These are phyloP conservation scores for Cladosporium sp. DNA, from an alignment of 2,329 filamentous ascomycete genomes.

Conservation along the genomic window DNA sequence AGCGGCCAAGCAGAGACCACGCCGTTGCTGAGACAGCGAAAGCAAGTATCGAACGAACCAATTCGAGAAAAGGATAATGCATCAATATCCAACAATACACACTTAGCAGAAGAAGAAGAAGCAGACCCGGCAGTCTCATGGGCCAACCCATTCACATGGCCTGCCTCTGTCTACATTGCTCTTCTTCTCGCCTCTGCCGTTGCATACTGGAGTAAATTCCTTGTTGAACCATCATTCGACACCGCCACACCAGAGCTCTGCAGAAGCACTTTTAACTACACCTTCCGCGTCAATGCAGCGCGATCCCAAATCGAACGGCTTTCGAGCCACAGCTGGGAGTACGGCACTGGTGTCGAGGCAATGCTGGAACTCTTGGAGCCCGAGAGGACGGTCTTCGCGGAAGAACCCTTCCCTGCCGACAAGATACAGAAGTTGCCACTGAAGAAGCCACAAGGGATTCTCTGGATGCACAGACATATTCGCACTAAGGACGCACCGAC, in stretches of 20 bases:
- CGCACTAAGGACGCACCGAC: slow-evolving; percentile 29
- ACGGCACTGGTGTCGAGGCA: slow-evolving; percentile 44
- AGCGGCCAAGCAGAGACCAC: slow-evolving; percentile 11
- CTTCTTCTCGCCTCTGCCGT: slow-evolving; percentile 21
- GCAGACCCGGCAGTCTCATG: slow-evolving; percentile 18
- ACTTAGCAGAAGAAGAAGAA: background rate
- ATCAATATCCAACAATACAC: background rate
- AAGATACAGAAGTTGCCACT: slow-evolving; percentile 29
- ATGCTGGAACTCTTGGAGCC: slow-evolving; percentile 43
- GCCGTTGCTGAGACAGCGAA: slow-evolving; percentile 14
- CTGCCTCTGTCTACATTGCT: slow-evolving; percentile 22
- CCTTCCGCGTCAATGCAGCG: slow-evolving; percentile 31
- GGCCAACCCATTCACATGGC: slow-evolving; percentile 29
- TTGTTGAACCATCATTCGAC: slow-evolving; percentile 24
- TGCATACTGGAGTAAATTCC: slow-evolving; percentile 23
- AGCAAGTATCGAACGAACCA: background rate
- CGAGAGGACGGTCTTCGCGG: slow-evolving; percentile 40
- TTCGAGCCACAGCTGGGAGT: slow-evolving; percentile 45
- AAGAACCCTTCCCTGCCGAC: slow-evolving; percentile 38
- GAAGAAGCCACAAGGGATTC: slow-evolving; percentile 33
- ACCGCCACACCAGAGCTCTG: slow-evolving; percentile 26
- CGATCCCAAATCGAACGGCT: slow-evolving; percentile 33
- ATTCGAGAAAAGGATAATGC: background rate
- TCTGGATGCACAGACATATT: slow-evolving; percentile 41
- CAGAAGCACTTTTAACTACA: slow-evolving; percentile 30